Base-by-base conservation (phyloP, 192 early-diverging fungal genomes). In the Coemansia sp. region DNA sequence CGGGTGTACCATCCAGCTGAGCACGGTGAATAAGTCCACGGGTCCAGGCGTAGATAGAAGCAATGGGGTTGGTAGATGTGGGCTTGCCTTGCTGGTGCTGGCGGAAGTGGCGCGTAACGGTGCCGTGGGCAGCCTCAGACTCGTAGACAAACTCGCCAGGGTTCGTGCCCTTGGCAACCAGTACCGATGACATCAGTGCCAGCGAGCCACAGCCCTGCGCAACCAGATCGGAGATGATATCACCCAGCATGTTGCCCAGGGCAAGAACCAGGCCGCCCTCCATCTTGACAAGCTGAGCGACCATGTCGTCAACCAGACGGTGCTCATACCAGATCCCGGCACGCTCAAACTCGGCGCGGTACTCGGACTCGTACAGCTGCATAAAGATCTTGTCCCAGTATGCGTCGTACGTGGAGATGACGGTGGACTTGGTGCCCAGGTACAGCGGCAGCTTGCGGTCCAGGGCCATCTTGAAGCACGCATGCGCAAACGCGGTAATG, bases 331-430 rank as follows among this genome's bases (percentile, higher is more conserved):
- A 98, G 74, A 98, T 94, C 42, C 84, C 83, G n/a, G 69, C 69
- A 21, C 68, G 80, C 62, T 94, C 88, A 62, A 93, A 96, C 62
- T 90, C 71, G 39, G 79, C 63, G 75, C 85, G 84, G 84, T 93
- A 97, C 62, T 89, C 79, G 60, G 79, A 65, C 45, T 93, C 88
- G 79, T 94, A 98, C 52, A 96, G 85, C 54, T 84, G 83, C 38
- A 87, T 73, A 74, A 98, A 98, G 67, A 98, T 96, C 78, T 96
- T 92, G 83, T 98, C 95, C 88, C 95, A 98, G 66, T 91, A 85
- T 32, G 93, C 96, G 61, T 98, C 96, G 81, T 98, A 98, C 38
- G 81, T 86, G 73, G 95, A 96, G 57, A 98, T 77, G 55, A 98
- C 95, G 21, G 96, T 98, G 67, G 95, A 96, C 83, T 98, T 98